A percentile compares a stretch with the other conserved stretches of the same genome.
phyloP scores from a whole-genome alignment of 179 eudicot genomes.

The Gypsophila paniculata region DNA sequence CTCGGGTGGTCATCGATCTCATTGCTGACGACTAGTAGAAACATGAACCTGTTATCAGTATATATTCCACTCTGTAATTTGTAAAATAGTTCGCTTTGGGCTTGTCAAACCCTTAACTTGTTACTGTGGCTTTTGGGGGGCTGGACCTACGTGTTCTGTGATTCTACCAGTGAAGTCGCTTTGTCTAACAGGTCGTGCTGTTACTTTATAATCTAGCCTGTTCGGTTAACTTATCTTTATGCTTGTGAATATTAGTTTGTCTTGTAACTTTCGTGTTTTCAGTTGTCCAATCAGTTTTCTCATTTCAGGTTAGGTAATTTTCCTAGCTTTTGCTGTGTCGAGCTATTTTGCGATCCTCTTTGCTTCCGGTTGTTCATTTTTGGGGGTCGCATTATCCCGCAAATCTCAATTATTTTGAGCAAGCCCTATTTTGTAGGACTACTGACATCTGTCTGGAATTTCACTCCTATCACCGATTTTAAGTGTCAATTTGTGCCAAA shows the following conservation, averaged over 20 bases:
- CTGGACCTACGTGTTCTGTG: background rate
- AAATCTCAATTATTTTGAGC: no score
- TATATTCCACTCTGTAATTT: background rate
- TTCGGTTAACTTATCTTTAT: background rate
- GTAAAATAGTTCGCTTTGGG: background rate
- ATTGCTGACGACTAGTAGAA: constrained; percentile 34
- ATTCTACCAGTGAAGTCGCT: background rate
- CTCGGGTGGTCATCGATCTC: constrained; percentile 69
- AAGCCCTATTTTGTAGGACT: no score
- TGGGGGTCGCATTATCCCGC: no score
- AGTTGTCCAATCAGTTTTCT: no score
- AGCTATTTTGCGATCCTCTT: no score
- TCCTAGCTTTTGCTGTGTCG: no score
- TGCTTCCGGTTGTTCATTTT: no score
- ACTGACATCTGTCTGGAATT: no score
- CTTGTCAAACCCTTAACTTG: background rate
- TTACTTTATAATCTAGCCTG: background rate
- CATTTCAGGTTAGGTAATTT: no score
- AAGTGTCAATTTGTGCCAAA: no score
- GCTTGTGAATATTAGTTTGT: background rate
- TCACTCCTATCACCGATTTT: no score
- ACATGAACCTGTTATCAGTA: background rate
- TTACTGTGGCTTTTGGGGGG: background rate
- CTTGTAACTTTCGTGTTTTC: no score
- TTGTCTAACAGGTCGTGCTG: background rate